These are phyloP conservation scores for Didymella sp. DNA, from an alignment of 2,329 filamentous ascomycete genomes.

Conservation along the genomic window DNA sequence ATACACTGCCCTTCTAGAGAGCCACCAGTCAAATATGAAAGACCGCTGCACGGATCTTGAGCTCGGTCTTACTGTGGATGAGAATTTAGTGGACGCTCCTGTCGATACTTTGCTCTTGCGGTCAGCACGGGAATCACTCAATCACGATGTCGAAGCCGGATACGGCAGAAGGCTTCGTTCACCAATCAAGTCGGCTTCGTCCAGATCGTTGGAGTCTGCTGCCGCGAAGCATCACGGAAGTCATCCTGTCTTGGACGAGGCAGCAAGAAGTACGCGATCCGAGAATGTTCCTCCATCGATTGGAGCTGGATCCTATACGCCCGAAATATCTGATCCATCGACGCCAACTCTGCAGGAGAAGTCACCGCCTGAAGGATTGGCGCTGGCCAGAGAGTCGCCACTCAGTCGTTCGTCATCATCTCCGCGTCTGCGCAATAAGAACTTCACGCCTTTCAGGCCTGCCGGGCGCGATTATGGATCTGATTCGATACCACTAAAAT, in stretches of 20 bases:
- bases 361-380: neutral
- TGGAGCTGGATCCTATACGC: neutral
- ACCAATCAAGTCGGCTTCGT: neutral
- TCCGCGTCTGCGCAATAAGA: neutral
- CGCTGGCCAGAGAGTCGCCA: neutral
- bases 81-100: neutral
- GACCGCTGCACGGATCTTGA: neutral
- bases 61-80: neutral
- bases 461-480: neutral
- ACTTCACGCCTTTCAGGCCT: neutral
- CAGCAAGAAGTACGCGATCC: too few species aligned
- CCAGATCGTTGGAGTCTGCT: neutral
- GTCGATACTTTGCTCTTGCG: neutral
- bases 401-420: neutral
- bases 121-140: neutral
- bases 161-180: neutral
- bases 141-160: neutral
- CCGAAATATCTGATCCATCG: neutral
- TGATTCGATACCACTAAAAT: neutral
- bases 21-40: constrained; percentile 2
- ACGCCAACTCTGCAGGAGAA: neutral
- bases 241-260: neutral
- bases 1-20: constrained; percentile 26
- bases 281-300: neutral
- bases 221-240: neutral